Evolutionary conservation across 164 flowering plant species (phyloP).

Genomic region (Magnolia sinica): DNA sequence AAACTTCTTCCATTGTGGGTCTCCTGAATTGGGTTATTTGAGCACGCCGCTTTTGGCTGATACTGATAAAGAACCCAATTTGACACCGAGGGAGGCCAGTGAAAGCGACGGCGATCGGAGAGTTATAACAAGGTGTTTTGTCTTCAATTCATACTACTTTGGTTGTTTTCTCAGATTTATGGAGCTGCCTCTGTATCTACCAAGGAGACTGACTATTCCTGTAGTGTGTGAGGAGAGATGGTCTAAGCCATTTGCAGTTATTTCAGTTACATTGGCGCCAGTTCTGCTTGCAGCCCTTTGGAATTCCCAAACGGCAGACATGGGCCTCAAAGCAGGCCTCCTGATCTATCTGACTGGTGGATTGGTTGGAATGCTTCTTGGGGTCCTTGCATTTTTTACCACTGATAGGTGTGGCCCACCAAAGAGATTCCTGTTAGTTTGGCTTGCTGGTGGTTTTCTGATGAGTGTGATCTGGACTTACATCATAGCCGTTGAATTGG

Average conservation of each 20-base stretch:
- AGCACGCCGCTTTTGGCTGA: slow-evolving; percentile 25
- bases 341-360: slow-evolving; percentile 24
- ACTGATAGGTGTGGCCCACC: slow-evolving; percentile 37
- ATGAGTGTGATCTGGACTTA: slow-evolving; percentile 62
- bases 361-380: slow-evolving; percentile 23
- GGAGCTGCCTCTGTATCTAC: slow-evolving; percentile 42
- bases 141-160: slow-evolving; percentile 9
- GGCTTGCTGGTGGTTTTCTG: slow-evolving; percentile 53
- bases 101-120: slow-evolving; percentile 14
- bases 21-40: slow-evolving; percentile 5
- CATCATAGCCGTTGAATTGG: slow-evolving; percentile 50
- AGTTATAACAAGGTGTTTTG: slow-evolving; percentile 4
- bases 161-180: slow-evolving; percentile 21
- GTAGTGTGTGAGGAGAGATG: slow-evolving; percentile 41
- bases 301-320: slow-evolving; percentile 20
- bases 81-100: not conserved
- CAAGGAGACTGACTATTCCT: slow-evolving; percentile 53
- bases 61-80: slow-evolving; percentile 15
- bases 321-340: slow-evolving; percentile 1
- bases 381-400: slow-evolving; percentile 28
- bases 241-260: slow-evolving; percentile 51
- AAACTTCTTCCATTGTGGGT: not conserved
- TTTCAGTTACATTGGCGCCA: slow-evolving; percentile 44
- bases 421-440: slow-evolving; percentile 33
- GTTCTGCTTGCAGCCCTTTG: slow-evolving; percentile 36